Conservation (phyloP, 106 monocot species). For the Dendrobium nobile region DNA sequence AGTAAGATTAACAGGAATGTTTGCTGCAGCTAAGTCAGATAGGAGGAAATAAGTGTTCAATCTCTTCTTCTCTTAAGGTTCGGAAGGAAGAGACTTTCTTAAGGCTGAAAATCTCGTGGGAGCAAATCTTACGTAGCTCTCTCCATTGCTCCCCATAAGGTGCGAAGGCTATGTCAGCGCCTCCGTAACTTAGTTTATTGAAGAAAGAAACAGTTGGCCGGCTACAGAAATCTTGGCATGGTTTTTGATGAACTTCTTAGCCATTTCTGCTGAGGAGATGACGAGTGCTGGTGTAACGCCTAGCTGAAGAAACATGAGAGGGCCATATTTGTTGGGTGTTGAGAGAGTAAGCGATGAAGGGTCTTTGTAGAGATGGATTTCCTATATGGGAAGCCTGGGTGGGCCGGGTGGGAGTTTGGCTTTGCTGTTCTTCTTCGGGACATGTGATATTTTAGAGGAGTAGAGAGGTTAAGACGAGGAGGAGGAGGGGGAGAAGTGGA, state of each 20-base stretch:
- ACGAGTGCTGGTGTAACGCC: slow-evolving; percentile 1
- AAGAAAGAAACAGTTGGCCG: not conserved
- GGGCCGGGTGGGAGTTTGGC: slow-evolving; percentile 10
- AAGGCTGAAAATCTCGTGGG: not conserved
- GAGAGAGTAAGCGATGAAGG: slow-evolving; percentile 5
- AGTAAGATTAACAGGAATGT: no score
- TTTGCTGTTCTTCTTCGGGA: not conserved
- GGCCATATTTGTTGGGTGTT: slow-evolving; percentile 1
- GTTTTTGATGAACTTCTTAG: slow-evolving; percentile 7
- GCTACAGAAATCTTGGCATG: slow-evolving; percentile 1
- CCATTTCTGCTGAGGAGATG: slow-evolving; percentile 9
- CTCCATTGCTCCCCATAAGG: slow-evolving; percentile 17
- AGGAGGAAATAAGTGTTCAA: not conserved
- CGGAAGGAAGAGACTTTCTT: not conserved
- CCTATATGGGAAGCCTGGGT: slow-evolving; percentile 13
- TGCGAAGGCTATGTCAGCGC: slow-evolving; percentile 5
- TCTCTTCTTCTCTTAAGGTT: not conserved
- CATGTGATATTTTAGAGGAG: no score
- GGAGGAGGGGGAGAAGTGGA: no score
- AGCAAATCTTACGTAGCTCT: slow-evolving; percentile 9
- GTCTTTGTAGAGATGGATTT: slow-evolving; percentile 7
- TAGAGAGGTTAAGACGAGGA: no score
- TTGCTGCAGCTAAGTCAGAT: no score
- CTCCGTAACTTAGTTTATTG: not conserved
- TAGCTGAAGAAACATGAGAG: slow-evolving; percentile 10